phyloP scores from a whole-genome alignment of 2,329 filamentous ascomycete genomes.

The Penicillium sp. region DNA sequence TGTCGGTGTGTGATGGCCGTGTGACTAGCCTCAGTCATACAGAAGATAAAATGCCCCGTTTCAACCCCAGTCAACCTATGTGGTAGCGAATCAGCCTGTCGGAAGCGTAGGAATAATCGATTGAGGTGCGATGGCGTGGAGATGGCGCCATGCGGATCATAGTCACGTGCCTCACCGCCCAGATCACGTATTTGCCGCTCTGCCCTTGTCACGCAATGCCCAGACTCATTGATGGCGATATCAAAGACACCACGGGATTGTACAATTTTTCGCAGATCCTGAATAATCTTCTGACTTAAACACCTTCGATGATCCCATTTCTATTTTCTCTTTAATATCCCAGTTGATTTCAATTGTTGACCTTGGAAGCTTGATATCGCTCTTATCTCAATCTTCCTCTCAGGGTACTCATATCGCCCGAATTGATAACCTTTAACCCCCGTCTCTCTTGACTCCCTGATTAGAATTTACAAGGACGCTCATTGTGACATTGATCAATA shows the following conservation, averaged over 20 bases:
- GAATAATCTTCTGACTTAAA: background rate
- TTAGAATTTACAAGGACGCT: background rate
- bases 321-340: background rate
- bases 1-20: background rate
- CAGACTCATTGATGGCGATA: slow-evolving; percentile 4
- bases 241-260: background rate
- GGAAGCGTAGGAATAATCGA: background rate
- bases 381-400: background rate
- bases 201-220: slow-evolving; percentile 2
- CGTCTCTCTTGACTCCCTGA: background rate
- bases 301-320: background rate
- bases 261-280: slow-evolving; percentile 2
- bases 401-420: background rate
- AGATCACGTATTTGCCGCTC: slow-evolving; percentile 4
- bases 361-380: too few species aligned
- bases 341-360: background rate
- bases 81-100: slow-evolving; percentile 14
- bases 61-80: background rate
- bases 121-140: slow-evolving; percentile 13
- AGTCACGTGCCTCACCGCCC: slow-evolving; percentile 19
- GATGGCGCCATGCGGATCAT: slow-evolving; percentile 21
- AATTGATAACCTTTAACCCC: background rate
- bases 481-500: background rate
- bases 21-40: background rate
- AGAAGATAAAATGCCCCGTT: background rate